Conservation (phyloP, 1,139 yeast genomes). For the Protomyces pachydermus region DNA sequence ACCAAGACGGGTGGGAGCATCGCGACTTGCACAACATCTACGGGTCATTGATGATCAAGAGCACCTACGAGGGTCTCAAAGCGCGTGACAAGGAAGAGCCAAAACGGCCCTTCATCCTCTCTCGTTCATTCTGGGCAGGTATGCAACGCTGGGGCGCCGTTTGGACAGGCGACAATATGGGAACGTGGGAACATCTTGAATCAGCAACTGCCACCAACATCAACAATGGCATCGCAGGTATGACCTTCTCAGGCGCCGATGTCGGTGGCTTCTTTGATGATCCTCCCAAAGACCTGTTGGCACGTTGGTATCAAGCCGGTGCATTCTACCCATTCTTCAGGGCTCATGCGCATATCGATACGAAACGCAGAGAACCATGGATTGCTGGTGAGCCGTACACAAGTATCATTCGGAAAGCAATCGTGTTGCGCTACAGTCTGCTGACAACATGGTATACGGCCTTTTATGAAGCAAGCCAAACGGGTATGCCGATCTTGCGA, state of each 20-base stretch:
- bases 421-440: slow-evolving; percentile 65
- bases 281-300: slow-evolving; percentile 71
- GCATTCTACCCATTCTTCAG: slow-evolving; percentile 94
- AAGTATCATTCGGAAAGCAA: slow-evolving; percentile 62
- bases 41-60: slow-evolving; percentile 73
- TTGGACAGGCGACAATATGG: slow-evolving; percentile 98
- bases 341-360: slow-evolving; percentile 93
- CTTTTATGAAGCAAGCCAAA: slow-evolving; percentile 58
- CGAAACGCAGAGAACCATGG: slow-evolving; percentile 91
- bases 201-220: slow-evolving; percentile 82
- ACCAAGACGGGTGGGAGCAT: slow-evolving; percentile 79
- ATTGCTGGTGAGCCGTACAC: slow-evolving; percentile 70
- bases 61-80: slow-evolving; percentile 64
- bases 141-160: slow-evolving; percentile 86
- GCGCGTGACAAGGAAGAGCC: slow-evolving; percentile 48
- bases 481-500: slow-evolving; percentile 62
- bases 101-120: slow-evolving; percentile 79
- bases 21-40: slow-evolving; percentile 82
- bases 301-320: slow-evolving; percentile 95
- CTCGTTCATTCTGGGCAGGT: slow-evolving; percentile 84
- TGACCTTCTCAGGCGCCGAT: slow-evolving; percentile 94
- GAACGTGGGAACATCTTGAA: slow-evolving; percentile 81
- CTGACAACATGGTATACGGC: slow-evolving; percentile 76
- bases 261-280: slow-evolving; percentile 95
- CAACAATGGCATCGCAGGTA: slow-evolving; percentile 74